A percentile compares a stretch with the other conserved stretches of the same genome.
These are phyloP conservation scores for Kurtzmaniella natalensis DNA, from an alignment of 1,139 yeast species.

Conservation along the genomic window DNA sequence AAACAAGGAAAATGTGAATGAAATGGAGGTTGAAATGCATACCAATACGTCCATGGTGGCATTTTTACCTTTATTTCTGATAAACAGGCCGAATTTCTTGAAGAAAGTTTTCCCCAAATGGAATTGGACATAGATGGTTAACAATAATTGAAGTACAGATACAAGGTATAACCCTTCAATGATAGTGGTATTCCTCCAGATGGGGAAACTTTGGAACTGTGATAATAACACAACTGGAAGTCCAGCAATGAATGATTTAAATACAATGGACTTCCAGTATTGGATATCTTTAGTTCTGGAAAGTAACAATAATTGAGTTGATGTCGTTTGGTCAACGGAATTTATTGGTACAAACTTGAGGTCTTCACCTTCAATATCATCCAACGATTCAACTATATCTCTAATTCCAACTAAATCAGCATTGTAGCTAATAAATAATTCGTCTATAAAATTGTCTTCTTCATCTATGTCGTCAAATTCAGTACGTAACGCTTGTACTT, in stretches of 20 bases:
- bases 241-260: conserved; percentile 51
- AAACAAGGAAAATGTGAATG: conserved; percentile 68
- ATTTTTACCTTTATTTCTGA: conserved; percentile 51
- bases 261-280: conserved; percentile 60
- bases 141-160: conserved; percentile 54
- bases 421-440: conserved; percentile 44
- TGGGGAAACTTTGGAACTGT: conserved; percentile 40
- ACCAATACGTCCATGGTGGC: conserved; percentile 98
- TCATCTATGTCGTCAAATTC: conserved; percentile 12
- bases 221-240: conserved; percentile 58
- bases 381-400: conserved; percentile 43
- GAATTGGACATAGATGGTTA: conserved; percentile 69
- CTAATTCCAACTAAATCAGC: conserved; percentile 51
- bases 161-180: conserved; percentile 55
- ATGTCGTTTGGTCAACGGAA: conserved; percentile 41
- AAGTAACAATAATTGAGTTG: conserved; percentile 65
- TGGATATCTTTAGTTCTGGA: conserved; percentile 67
- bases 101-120: conserved; percentile 62
- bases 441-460: conserved; percentile 19
- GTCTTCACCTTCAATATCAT: conserved; percentile 17
- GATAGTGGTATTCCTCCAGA: conserved; percentile 24
- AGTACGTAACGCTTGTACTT: conserved; percentile 13
- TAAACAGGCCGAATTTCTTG: conserved; percentile 59
- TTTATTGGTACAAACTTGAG: conserved; percentile 39
- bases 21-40: conserved; percentile 74